Evolutionary conservation across 352 stramenopile genomes (phyloP).

Genomic region (Plasmopara muralis): DNA sequence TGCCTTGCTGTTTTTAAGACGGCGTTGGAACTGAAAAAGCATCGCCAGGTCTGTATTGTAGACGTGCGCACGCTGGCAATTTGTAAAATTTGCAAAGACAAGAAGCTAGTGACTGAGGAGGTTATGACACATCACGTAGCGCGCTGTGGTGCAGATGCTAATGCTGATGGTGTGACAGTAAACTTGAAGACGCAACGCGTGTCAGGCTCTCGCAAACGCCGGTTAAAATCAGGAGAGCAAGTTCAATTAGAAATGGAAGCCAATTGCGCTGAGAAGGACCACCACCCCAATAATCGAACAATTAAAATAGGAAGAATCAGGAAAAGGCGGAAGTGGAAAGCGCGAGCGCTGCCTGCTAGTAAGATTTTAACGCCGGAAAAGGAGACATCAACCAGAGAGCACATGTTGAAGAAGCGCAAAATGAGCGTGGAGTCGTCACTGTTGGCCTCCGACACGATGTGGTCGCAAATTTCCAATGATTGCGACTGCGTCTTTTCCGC

Average conservation of each 20-base stretch:
- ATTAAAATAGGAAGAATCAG: slow-evolving; percentile 7
- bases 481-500: slow-evolving; percentile 3
- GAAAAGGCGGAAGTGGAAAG: slow-evolving; percentile 13
- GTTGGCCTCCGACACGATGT: slow-evolving; percentile 55
- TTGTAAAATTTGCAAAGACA: slow-evolving; percentile 42
- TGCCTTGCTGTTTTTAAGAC: slow-evolving; percentile 45
- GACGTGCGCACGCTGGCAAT: slow-evolving; percentile 33
- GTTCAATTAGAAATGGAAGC: background rate
- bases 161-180: slow-evolving; percentile 14
- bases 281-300: slow-evolving; percentile 2
- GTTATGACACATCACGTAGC: slow-evolving; percentile 40
- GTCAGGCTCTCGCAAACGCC: slow-evolving; percentile 11
- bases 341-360: background rate
- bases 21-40: slow-evolving; percentile 29
- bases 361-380: slow-evolving; percentile 1
- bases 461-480: slow-evolving; percentile 57
- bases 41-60: slow-evolving; percentile 39
- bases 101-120: slow-evolving; percentile 33
- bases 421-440: slow-evolving; percentile 63
- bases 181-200: slow-evolving; percentile 22
- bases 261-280: background rate
- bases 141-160: slow-evolving; percentile 21
- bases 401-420: slow-evolving; percentile 35
- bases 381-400: slow-evolving; percentile 5
- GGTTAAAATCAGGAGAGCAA: slow-evolving; percentile 10